phyloP scores from a whole-genome alignment of 306 rosid species.

The Lupinus albus region DNA sequence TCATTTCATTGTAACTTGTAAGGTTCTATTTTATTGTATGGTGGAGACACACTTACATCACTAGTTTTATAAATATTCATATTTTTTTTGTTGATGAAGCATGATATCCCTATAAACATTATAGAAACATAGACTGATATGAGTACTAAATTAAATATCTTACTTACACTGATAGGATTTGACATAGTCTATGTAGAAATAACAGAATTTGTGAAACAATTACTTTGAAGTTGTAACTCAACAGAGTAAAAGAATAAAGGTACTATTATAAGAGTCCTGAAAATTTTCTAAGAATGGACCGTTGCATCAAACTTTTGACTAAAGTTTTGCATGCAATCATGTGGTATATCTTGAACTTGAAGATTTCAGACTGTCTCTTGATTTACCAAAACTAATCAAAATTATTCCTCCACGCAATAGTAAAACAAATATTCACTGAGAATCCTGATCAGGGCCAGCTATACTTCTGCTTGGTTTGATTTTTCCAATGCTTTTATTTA shows the following conservation, averaged over 20 bases:
- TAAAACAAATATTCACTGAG: not conserved
- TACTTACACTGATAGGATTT: too few species aligned
- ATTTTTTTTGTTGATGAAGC: too few species aligned
- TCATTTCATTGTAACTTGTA: too few species aligned
- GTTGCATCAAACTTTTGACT: slow-evolving; percentile 34
- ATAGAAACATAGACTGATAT: too few species aligned
- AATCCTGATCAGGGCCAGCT: slow-evolving; percentile 22
- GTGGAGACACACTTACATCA: too few species aligned
- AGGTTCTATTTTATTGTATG: too few species aligned
- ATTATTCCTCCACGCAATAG: slow-evolving; percentile 27
- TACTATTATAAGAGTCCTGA: not conserved
- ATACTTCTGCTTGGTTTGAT: not conserved
- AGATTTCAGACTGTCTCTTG: not conserved
- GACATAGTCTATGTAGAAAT: not conserved
- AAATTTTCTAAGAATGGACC: slow-evolving; percentile 21
- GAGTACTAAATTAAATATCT: too few species aligned
- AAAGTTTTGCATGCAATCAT: slow-evolving; percentile 42
- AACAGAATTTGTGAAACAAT: not conserved
- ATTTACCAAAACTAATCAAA: slow-evolving; percentile 41
- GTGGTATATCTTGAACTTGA: slow-evolving; percentile 24
- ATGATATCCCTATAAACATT: too few species aligned
- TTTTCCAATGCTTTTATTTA: slow-evolving; percentile 2
- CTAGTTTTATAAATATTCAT: too few species aligned
- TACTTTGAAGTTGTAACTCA: not conserved
- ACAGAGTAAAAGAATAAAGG: slow-evolving; percentile 25